Evolutionary conservation across 2,329 filamentous ascomycete species (phyloP), one percentile per base, ranked within the genome.

Genomic region (Hypoxylon sp.): DNA sequence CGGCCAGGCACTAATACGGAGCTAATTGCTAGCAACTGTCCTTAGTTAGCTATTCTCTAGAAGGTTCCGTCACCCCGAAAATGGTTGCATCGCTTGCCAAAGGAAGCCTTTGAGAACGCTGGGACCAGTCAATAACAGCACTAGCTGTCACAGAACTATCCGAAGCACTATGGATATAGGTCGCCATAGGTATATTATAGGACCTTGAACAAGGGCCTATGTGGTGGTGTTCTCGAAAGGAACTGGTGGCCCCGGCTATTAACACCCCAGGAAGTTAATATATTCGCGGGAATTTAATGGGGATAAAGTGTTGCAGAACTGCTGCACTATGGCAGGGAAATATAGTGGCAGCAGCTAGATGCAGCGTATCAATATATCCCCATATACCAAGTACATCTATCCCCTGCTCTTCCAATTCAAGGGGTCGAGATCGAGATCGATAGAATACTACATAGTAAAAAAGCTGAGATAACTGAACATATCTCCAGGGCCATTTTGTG

Each of bases 251-350:
- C 62, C 46, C 46, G 46, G 25, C 41, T 36, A 62, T 52, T 56
- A 53, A 45, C 45, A 57, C 38, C 43, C 56, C 34, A 43, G 21
- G 50, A 50, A 50, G 43, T 51, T 49, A 65, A 50, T 55, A 41
- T 34, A 38, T 36, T 41, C 17, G 2, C 23, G 17, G 34, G 50
- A 50, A 45, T 17, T 50, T 17, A 30, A 56, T 41, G 21, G 34
- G 10, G 41, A 23, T 28, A 38, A 25, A 48, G 38, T 41, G 28
- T 49, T 14, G 25, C 28, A 19, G 34, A 19, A n/a, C 7, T 30
- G 34, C 51, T 49, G 32, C 28, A 23, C 17, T 34, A 14, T 23
- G 28, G 49, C 17, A 49, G 21, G 21, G 19, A 36, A 45, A 56
- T 17, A 55, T 56, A 55, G 34, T 19, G 19, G 36, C 34, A 3